These are phyloP conservation scores for Alternaria tenuissima DNA, from an alignment of 2,329 filamentous ascomycete species.

Conservation along the genomic window DNA sequence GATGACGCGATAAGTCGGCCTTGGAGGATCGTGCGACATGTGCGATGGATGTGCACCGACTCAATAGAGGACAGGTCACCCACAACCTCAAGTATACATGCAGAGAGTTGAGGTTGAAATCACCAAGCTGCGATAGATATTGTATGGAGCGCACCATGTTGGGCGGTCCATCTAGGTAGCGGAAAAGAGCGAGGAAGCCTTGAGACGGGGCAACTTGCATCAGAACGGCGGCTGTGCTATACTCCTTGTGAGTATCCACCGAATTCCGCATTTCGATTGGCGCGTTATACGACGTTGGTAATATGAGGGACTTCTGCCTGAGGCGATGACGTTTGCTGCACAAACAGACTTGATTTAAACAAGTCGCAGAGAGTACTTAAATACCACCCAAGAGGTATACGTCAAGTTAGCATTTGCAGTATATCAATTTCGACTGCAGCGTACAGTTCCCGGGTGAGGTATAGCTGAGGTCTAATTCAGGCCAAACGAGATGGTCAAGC, in stretches of 20 bases:
- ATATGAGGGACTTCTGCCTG: background rate
- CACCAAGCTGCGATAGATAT: background rate
- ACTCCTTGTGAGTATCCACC: background rate
- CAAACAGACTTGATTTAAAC: background rate
- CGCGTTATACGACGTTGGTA: background rate
- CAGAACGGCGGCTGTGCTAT: background rate
- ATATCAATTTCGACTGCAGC: too few species aligned
- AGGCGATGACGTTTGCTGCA: background rate
- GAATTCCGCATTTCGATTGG: background rate
- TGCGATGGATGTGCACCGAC: background rate
- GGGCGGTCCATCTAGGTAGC: constrained; percentile 2
- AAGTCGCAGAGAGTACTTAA: background rate
- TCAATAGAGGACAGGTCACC: background rate
- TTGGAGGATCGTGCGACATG: background rate
- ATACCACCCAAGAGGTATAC: background rate
- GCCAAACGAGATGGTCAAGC: background rate
- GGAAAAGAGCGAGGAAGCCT: constrained; percentile 3
- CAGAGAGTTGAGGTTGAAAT: background rate
- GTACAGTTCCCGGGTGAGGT: background rate
- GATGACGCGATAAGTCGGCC: background rate
- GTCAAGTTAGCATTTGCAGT: background rate
- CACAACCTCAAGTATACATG: background rate
- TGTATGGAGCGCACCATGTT: constrained; percentile 3
- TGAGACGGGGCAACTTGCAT: background rate
- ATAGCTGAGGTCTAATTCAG: background rate